These are phyloP conservation scores for Solanum neorickii DNA, from an alignment of 257 asterid species.

Conservation along the genomic window DNA sequence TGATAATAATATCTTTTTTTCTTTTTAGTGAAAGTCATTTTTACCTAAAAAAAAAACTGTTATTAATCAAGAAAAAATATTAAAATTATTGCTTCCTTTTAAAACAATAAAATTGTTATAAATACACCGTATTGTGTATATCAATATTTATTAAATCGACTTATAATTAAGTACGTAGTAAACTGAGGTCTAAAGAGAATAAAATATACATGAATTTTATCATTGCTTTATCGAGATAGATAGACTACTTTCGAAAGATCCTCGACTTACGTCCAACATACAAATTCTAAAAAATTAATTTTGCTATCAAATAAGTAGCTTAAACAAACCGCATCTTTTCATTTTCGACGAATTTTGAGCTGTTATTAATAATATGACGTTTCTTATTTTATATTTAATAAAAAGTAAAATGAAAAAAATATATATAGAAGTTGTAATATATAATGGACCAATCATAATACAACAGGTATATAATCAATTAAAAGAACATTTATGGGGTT, in stretches of 20 bases:
- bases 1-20: neutral
- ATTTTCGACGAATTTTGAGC: neutral
- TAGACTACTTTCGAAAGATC: accelerated
- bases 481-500: neutral
- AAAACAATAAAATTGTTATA: neutral
- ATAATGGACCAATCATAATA: neutral
- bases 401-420: neutral
- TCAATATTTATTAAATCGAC: too few relatives aligned
- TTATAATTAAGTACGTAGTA: too few relatives aligned
- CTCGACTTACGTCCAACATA: too few relatives aligned
- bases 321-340: neutral
- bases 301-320: neutral
- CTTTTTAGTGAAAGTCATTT: neutral
- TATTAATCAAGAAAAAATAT: neutral
- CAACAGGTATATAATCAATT: neutral
- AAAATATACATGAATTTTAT: too few relatives aligned
- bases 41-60: neutral
- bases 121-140: neutral
- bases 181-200: too few relatives aligned
- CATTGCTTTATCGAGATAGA: neutral
- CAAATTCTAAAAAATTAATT: neutral
- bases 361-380: neutral
- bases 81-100: neutral
- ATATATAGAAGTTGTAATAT: neutral
- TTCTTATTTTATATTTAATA: neutral